These are phyloP conservation scores for Rutstroemia sp. DNA, from an alignment of 2,329 filamentous ascomycete species.

Conservation along the genomic window DNA sequence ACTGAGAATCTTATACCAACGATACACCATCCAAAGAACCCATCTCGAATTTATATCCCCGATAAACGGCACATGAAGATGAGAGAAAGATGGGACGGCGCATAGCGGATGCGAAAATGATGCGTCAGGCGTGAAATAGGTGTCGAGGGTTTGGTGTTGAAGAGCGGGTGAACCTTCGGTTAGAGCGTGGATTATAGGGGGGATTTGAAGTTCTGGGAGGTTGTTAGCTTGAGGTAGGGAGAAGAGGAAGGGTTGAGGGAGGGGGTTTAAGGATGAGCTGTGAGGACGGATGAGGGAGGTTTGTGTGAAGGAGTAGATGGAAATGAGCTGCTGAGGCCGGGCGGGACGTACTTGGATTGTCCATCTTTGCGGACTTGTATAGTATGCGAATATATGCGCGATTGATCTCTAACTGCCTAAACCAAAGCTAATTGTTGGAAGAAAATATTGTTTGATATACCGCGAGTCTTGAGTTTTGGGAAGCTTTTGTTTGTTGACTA, in stretches of 20 bases:
- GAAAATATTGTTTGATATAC: too few species aligned
- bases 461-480: too few species aligned
- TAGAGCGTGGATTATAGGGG: slow-evolving; percentile 58
- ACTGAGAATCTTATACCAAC: slow-evolving; percentile 79
- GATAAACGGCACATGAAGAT: slow-evolving; percentile 35
- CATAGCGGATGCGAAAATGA: slow-evolving; percentile 76
- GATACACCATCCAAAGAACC: slow-evolving; percentile 63
- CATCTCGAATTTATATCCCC: slow-evolving; percentile 52
- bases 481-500: too few species aligned
- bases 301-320: background rate
- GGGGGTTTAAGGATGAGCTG: too few species aligned
- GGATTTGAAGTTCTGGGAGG: slow-evolving; percentile 48
- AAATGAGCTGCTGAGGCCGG: background rate
- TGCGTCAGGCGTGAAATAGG: slow-evolving; percentile 67
- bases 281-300: background rate
- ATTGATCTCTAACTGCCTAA: too few species aligned
- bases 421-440: too few species aligned
- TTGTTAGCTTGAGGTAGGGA: background rate
- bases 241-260: too few species aligned
- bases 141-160: slow-evolving; percentile 57
- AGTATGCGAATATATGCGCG: too few species aligned
- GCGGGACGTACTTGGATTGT: slow-evolving; percentile 35
- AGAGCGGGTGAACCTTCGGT: slow-evolving; percentile 58
- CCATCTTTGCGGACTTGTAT: slow-evolving; percentile 27
- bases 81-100: slow-evolving; percentile 50